Evolutionary conservation across 495 filamentous ascomycete species (phyloP).

Genomic region (Talaromyces thailandensis): DNA sequence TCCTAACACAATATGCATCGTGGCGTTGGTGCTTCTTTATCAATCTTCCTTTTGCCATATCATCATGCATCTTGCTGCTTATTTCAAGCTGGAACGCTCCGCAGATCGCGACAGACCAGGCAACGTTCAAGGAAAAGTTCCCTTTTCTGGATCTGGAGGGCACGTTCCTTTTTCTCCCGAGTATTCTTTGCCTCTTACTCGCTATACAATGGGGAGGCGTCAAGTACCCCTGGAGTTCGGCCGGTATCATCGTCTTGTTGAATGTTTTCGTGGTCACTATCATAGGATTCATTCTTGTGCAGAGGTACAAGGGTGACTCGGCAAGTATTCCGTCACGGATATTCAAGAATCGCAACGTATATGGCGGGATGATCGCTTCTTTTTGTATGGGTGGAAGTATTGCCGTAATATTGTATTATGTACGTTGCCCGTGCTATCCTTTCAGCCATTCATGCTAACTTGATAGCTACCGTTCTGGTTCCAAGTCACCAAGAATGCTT

Average conservation of each 20-base stretch:
- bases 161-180: conserved; percentile 37
- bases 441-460: conserved; percentile 3
- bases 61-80: conserved; percentile 35
- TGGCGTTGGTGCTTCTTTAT: conserved; percentile 54
- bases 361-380: conserved; percentile 31
- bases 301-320: conserved; percentile 49
- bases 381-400: conserved; percentile 43
- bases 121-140: conserved; percentile 28
- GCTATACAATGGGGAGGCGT: conserved; percentile 50
- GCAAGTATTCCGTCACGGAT: conserved; percentile 59
- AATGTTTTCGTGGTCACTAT: conserved; percentile 49
- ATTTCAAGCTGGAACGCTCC: conserved; percentile 25
- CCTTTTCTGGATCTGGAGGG: conserved; percentile 31
- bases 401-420: conserved; percentile 15
- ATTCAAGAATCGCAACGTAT: conserved; percentile 51
- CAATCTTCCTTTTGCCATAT: conserved; percentile 44
- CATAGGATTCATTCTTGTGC: conserved; percentile 44
- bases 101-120: conserved; percentile 9
- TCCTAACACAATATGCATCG: conserved; percentile 34
- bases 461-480: conserved; percentile 27
- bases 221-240: conserved; percentile 41
- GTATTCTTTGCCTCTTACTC: conserved; percentile 42
- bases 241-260: conserved; percentile 43
- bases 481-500: conserved; percentile 23
- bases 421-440: conserved; percentile 1